These are phyloP conservation scores for Teunomyces aglyptinius DNA, from an alignment of 805 yeast genomes.

Conservation along the genomic window DNA sequence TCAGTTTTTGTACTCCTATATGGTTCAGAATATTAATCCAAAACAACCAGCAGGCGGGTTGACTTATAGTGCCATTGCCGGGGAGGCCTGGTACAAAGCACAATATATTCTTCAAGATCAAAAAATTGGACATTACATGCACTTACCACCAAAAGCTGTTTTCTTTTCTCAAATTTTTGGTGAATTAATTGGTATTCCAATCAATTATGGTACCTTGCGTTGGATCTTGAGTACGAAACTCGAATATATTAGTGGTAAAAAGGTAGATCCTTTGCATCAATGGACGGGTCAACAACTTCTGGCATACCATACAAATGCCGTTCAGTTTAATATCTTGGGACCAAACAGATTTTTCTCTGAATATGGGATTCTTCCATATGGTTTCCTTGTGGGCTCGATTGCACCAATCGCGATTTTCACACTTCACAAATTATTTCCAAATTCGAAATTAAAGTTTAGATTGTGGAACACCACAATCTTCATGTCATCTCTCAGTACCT, in stretches of 20 bases:
- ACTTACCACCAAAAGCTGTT: slow-evolving; percentile 21
- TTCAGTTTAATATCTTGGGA: slow-evolving; percentile 23
- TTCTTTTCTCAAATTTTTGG: slow-evolving; percentile 24
- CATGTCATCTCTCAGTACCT: slow-evolving; percentile 22
- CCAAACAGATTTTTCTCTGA: slow-evolving; percentile 20
- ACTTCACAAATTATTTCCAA: slow-evolving; percentile 17
- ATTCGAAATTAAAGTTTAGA: slow-evolving; percentile 15
- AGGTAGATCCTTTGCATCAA: slow-evolving; percentile 22
- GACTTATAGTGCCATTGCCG: slow-evolving; percentile 23
- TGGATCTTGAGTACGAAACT: slow-evolving; percentile 22
- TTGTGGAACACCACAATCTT: slow-evolving; percentile 26
- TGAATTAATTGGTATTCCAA: slow-evolving; percentile 24
- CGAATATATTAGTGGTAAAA: slow-evolving; percentile 19
- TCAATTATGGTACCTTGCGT: slow-evolving; percentile 21
- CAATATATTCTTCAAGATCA: slow-evolving; percentile 23
- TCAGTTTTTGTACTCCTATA: slow-evolving; percentile 21
- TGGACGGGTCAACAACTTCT: slow-evolving; percentile 25
- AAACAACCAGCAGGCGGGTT: slow-evolving; percentile 24
- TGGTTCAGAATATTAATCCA: slow-evolving; percentile 12
- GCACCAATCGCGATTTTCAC: slow-evolving; percentile 17
- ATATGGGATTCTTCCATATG: slow-evolving; percentile 22
- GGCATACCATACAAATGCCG: slow-evolving; percentile 22
- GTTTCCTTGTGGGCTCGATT: slow-evolving; percentile 19
- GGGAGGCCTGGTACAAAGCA: slow-evolving; percentile 27
- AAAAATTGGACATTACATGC: slow-evolving; percentile 25